Conservation (phyloP, 208 protist genomes). For the Leishmania gerbilli region DNA sequence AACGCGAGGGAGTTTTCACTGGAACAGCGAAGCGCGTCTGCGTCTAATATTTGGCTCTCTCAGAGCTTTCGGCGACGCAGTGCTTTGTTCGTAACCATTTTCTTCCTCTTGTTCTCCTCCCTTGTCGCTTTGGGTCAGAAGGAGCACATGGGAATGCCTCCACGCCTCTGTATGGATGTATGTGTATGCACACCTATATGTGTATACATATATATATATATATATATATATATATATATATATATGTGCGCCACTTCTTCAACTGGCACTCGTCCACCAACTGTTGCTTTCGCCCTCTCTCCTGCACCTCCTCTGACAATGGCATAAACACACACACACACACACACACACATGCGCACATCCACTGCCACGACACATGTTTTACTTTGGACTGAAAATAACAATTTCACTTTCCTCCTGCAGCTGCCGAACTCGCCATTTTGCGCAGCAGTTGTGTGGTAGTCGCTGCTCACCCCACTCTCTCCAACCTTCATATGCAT, state of each 20-base stretch:
- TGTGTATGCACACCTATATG: background rate
- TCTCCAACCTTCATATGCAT: background rate
- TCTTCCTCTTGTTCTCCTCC: background rate
- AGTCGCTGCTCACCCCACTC: background rate
- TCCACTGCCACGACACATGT: background rate
- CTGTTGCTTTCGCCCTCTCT: background rate
- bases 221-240: too few relatives aligned
- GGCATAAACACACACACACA: background rate
- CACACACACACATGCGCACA: background rate
- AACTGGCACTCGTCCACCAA: background rate
- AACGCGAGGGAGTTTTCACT: background rate
- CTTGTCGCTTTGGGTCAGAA: background rate
- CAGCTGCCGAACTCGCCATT: background rate
- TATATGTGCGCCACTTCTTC: background rate
- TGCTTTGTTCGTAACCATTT: background rate
- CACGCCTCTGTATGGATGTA: background rate
- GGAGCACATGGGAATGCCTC: background rate
- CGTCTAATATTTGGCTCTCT: background rate
- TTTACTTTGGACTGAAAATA: background rate
- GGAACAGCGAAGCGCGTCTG: background rate
- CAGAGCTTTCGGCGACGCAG: background rate
- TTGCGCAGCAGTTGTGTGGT: background rate
- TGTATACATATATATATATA: too few relatives aligned
- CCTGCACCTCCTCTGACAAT: background rate
- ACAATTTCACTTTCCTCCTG: background rate